A percentile compares a stretch with the other conserved stretches of the same genome.
Evolutionary conservation across 345 rosid species (phyloP).

Genomic region (Salix arbutifolia): DNA sequence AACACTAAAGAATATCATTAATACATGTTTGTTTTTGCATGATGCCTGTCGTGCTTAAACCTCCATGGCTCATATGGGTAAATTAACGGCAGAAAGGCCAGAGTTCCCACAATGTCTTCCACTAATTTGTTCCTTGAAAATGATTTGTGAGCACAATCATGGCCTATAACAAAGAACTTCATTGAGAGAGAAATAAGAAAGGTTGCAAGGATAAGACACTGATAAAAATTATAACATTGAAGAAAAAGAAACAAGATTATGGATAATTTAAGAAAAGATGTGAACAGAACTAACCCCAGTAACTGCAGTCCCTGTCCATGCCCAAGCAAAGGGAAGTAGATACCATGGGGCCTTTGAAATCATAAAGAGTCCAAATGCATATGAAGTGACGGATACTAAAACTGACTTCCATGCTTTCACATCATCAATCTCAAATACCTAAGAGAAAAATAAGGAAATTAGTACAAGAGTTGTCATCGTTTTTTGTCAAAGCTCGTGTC

Average conservation of each 20-base stretch:
- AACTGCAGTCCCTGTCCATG: constrained; percentile 92
- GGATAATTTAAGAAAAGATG: neutral
- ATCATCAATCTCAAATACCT: constrained; percentile 89
- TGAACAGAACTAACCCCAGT: constrained; percentile 60
- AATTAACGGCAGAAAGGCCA: constrained; percentile 79
- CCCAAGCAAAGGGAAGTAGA: constrained; percentile 94
- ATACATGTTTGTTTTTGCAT: constrained; percentile 93
- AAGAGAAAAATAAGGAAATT: constrained; percentile 10
- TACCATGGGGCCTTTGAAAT: constrained; percentile 90
- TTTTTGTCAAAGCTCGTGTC: neutral
- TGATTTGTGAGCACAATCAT: constrained; percentile 95
- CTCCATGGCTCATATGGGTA: constrained; percentile 98
- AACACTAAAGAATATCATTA: constrained; percentile 14
- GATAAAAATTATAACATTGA: neutral
- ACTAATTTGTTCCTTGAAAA: constrained; percentile 81
- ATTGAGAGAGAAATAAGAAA: constrained; percentile 20
- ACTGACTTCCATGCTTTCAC: constrained; percentile 84
- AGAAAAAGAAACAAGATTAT: neutral
- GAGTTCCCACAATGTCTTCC: constrained; percentile 93
- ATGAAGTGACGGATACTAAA: constrained; percentile 71
- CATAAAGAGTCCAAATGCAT: constrained; percentile 74
- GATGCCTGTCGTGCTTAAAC: constrained; percentile 91
- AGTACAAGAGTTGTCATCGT: neutral
- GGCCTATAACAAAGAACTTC: constrained; percentile 97
- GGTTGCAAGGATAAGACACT: constrained; percentile 8